Conservation (phyloP, 108 stramenopile species). For the Cylindrotheca fusiformis region DNA sequence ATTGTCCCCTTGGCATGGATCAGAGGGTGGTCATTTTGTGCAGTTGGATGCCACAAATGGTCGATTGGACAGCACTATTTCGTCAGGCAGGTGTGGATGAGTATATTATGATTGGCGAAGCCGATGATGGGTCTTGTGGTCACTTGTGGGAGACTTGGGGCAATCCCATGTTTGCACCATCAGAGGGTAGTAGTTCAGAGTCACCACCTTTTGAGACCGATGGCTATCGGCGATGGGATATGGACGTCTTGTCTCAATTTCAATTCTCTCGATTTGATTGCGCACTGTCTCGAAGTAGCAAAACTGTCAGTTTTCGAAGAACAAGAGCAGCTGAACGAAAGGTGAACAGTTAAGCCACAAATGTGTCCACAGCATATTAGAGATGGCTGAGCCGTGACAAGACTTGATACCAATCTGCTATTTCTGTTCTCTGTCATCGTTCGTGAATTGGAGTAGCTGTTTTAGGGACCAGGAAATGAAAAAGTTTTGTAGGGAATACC, state of each 20-base stretch:
- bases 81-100: conserved; percentile 61
- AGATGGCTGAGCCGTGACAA: no score
- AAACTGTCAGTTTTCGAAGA: conserved; percentile 73
- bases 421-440: no score
- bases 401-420: no score
- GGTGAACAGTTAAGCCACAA: no score
- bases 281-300: conserved; percentile 45
- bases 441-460: no score
- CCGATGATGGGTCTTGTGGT: conserved; percentile 78
- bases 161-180: conserved; percentile 41
- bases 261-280: conserved; percentile 83
- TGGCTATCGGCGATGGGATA: conserved; percentile 64
- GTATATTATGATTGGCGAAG: conserved; percentile 85
- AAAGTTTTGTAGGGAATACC: no score
- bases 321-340: no score
- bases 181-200: not conserved
- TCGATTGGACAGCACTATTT: conserved; percentile 75
- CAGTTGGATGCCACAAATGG: conserved; percentile 83
- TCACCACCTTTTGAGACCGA: conserved; percentile 49
- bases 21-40: conserved; percentile 63
- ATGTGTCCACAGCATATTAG: no score
- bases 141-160: conserved; percentile 84
- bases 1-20: conserved; percentile 9
- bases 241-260: conserved; percentile 45
- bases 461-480: no score